Percentiles rank a stretch among this genome's conserved stretches.
Conservation (phyloP, 345 rosid genomes). For the Euphorbia tirucalli region DNA sequence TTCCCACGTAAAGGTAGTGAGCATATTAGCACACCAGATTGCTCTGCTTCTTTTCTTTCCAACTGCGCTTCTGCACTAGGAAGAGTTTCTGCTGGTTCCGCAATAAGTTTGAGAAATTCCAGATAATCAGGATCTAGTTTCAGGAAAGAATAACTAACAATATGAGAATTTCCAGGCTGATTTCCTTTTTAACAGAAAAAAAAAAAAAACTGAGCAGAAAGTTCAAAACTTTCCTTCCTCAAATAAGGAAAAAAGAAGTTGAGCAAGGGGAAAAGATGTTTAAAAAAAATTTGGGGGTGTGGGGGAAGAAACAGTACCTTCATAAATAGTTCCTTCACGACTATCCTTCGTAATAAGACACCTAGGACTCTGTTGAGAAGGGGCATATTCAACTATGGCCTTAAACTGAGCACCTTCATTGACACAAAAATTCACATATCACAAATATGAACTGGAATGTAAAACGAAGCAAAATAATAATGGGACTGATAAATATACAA, state of each 20-base stretch:
- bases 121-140: constrained; percentile 61
- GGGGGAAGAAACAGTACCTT: constrained; percentile 33
- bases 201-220: not conserved
- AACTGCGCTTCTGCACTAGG: constrained; percentile 63
- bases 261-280: not conserved
- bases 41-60: constrained; percentile 69
- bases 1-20: not conserved
- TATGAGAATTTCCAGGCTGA: not conserved
- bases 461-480: not conserved
- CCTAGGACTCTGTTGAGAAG: constrained; percentile 64
- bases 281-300: too few species aligned
- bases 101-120: constrained; percentile 62
- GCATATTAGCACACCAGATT: constrained; percentile 42
- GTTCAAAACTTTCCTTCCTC: not conserved
- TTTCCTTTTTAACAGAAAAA: not conserved
- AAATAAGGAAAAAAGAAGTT: not conserved
- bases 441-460: not conserved
- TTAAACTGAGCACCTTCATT: constrained; percentile 56
- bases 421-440: not conserved
- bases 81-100: constrained; percentile 60
- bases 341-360: constrained; percentile 44
- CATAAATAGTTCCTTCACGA: constrained; percentile 64
- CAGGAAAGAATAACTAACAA: not conserved
- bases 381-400: constrained; percentile 69
- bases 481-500: not conserved